Percentiles rank a stretch among this genome's conserved stretches.
Conservation (phyloP, 2,329 filamentous ascomycete species). For the Arachnopeziza araneosa region DNA sequence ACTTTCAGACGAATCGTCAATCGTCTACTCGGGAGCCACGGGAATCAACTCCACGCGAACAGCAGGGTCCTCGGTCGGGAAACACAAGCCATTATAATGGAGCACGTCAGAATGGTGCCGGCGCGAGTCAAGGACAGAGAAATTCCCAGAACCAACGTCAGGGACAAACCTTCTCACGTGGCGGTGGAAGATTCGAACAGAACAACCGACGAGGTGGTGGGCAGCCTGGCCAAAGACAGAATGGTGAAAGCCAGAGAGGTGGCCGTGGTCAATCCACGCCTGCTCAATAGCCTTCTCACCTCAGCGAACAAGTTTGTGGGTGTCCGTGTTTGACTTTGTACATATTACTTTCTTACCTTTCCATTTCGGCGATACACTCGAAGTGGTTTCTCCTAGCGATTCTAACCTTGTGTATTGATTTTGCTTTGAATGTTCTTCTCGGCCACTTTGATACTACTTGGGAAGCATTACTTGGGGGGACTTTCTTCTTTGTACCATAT, state of each 20-base stretch:
- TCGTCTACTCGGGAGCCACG: constrained; percentile 7
- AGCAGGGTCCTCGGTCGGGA: constrained; percentile 19
- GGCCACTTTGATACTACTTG: constrained; percentile 11
- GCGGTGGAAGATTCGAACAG: constrained; percentile 23
- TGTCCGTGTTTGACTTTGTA: constrained; percentile 26
- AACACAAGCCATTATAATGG: constrained; percentile 22
- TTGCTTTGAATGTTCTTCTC: constrained; percentile 12
- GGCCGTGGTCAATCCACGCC: constrained; percentile 28
- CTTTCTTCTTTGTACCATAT: constrained; percentile 31
- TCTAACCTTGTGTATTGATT: constrained; percentile 15
- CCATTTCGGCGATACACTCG: constrained; percentile 27
- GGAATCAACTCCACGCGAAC: constrained; percentile 7
- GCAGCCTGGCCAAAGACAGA: constrained; percentile 25
- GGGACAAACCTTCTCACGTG: constrained; percentile 24
- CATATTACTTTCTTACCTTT: constrained; percentile 27
- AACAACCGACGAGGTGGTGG: constrained; percentile 24
- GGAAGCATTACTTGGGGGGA: constrained; percentile 14
- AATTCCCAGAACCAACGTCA: constrained; percentile 23
- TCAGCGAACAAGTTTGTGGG: background rate
- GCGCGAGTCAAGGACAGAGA: constrained; percentile 22
- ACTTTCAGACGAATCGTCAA: constrained; percentile 32
- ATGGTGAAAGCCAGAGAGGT: constrained; percentile 25
- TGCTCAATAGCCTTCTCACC: constrained; percentile 12
- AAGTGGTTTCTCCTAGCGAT: constrained; percentile 17
- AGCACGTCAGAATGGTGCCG: constrained; percentile 24